Evolutionary conservation across 176 grass and related monocot species (phyloP).

Genomic region (Hordeum marinum): DNA sequence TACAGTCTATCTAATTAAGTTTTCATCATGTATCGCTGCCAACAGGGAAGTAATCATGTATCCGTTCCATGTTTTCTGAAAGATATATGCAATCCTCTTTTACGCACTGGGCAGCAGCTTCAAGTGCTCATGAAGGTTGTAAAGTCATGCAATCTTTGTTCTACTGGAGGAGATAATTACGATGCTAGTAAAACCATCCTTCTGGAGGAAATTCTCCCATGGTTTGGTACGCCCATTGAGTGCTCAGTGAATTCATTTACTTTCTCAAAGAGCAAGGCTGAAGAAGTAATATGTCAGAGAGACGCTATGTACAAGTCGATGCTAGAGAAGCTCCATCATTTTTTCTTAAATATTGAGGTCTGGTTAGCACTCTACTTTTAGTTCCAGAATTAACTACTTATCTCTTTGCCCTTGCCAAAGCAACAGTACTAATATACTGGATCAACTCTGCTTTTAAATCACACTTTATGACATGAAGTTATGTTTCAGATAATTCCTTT

Average conservation of each 20-base stretch:
- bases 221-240: slow-evolving; percentile 46
- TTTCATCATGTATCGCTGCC: slow-evolving; percentile 28
- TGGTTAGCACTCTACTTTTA: slow-evolving; percentile 26
- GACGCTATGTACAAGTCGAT: slow-evolving; percentile 68
- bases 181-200: slow-evolving; percentile 25
- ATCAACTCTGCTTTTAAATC: slow-evolving; percentile 11
- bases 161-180: slow-evolving; percentile 40
- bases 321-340: slow-evolving; percentile 56
- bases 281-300: slow-evolving; percentile 59
- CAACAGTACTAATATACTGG: not conserved
- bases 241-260: slow-evolving; percentile 62
- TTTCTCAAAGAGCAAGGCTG: slow-evolving; percentile 66
- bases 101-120: slow-evolving; percentile 82
- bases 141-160: slow-evolving; percentile 58
- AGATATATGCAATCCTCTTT: slow-evolving; percentile 65
- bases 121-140: slow-evolving; percentile 96
- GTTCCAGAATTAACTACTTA: not conserved
- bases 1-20: not conserved
- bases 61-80: slow-evolving; percentile 87
- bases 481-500: slow-evolving; percentile 57
- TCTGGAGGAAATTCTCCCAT: slow-evolving; percentile 73
- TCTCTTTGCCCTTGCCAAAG: not conserved
- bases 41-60: slow-evolving; percentile 64
- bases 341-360: slow-evolving; percentile 56
- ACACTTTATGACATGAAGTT: slow-evolving; percentile 6